Evolutionary conservation across 1,284 basidiomycete genomes (phyloP).

Genomic region (Agaricales sp.): DNA sequence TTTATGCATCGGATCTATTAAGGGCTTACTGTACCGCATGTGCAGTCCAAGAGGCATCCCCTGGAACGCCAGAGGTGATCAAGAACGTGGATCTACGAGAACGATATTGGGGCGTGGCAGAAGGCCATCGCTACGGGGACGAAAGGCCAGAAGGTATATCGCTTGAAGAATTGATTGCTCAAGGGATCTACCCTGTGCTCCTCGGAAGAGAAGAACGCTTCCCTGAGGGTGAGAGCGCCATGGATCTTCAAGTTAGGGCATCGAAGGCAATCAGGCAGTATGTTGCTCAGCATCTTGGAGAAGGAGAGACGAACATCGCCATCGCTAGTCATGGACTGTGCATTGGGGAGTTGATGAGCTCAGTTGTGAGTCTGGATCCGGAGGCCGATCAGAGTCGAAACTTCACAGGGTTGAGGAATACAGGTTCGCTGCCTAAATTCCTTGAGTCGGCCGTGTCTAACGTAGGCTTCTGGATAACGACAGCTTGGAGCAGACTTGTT

Average conservation of each 20-base stretch:
- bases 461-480: too few species aligned
- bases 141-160: slow-evolving; percentile 21
- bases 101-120: slow-evolving; percentile 60
- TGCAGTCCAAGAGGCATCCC: slow-evolving; percentile 42
- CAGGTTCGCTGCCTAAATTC: too few species aligned
- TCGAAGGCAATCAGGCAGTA: slow-evolving; percentile 43
- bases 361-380: slow-evolving; percentile 39
- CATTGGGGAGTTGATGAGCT: slow-evolving; percentile 50
- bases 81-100: slow-evolving; percentile 43
- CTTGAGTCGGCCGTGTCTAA: too few species aligned
- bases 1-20: slow-evolving; percentile 69
- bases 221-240: slow-evolving; percentile 57
- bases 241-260: slow-evolving; percentile 52
- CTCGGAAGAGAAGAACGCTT: slow-evolving; percentile 43
- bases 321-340: slow-evolving; percentile 69
- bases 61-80: slow-evolving; percentile 39
- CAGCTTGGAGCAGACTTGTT: not conserved
- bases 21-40: slow-evolving; percentile 62
- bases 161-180: slow-evolving; percentile 31
- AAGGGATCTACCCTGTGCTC: slow-evolving; percentile 40
- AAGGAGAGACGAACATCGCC: slow-evolving; percentile 40
- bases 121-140: slow-evolving; percentile 43
- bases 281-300: slow-evolving; percentile 46
- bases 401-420: slow-evolving; percentile 49
- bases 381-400: slow-evolving; percentile 18